Evolutionary conservation across 2,329 filamentous ascomycete genomes (phyloP), one percentile per base, ranked within the genome.

Genomic region (Clarireedia monteithiana): DNA sequence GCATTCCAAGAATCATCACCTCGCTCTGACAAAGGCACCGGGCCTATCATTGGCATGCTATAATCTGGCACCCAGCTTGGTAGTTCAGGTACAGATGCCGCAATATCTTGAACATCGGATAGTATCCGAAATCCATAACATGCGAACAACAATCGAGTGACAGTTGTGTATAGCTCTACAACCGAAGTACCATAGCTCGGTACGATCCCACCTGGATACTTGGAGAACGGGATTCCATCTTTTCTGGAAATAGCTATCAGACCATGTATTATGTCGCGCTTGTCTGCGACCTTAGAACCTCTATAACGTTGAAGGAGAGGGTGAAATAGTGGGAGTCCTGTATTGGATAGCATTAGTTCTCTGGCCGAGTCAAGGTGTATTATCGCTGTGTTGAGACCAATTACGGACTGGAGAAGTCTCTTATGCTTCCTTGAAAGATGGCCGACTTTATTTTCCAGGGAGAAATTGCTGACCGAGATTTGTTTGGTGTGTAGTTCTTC

Each of bases 51-150:
- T 1, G n/a, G 34, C 9, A 27, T 14, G 24, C 51, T 53, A 48
- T 53, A 53, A 24, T 53, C 51, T 15, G 51, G 51, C 15, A 53
- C 44, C 51, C 51, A 53, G 6, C 30, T 48, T 38, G 51, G 51
- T 14, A 53, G 23, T 6, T 27, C 23, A n/a, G 51, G 44, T 20
- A 53, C 27, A 23, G 51, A 48, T 9, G 51, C 44, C 27, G 27
- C 14, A 6, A 34, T 39, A 9, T 53, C 51, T 17, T 53, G 51
- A 39, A 49, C 51, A 30, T 53, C 30, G 1, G 51, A 53, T 10
- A 49, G 12, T 2, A 48, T 48, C 20, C 23, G 30, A n/a, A 53
- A 34, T 38, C 51, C 51, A 49, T 48, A 40, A 10, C 34, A 53
- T 38, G 6, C 42, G 27, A 53, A 34, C 34, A 53, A 48, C 6